Evolutionary conservation across 2,329 filamentous ascomycete species (phyloP).

Genomic region (Emergomyces orientalis): DNA sequence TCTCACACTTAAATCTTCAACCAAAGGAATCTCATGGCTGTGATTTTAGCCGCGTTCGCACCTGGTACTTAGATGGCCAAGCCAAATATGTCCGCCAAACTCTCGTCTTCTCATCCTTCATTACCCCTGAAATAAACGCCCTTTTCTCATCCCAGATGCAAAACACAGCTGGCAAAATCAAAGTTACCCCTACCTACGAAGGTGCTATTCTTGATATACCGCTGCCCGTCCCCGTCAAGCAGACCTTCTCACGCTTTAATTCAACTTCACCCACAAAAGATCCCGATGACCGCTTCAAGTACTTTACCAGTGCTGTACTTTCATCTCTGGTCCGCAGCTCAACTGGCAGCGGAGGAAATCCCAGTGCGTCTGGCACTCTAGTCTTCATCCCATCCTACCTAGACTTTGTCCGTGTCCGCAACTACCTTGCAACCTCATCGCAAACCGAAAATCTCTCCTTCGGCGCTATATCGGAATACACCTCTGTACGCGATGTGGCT

Average conservation of each 20-base stretch:
- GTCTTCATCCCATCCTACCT: slow-evolving; percentile 90
- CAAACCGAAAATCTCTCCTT: slow-evolving; percentile 55
- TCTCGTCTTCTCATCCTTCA: slow-evolving; percentile 68
- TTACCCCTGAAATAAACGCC: slow-evolving; percentile 79
- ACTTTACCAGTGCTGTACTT: slow-evolving; percentile 74
- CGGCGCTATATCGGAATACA: slow-evolving; percentile 83
- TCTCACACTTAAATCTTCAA: slow-evolving; percentile 82
- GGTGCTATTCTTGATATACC: slow-evolving; percentile 66
- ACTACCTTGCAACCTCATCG: slow-evolving; percentile 70
- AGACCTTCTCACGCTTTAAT: slow-evolving; percentile 85
- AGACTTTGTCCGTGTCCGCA: slow-evolving; percentile 87
- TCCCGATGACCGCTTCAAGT: slow-evolving; percentile 80
- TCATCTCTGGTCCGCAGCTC: slow-evolving; percentile 60
- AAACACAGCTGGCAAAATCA: slow-evolving; percentile 72
- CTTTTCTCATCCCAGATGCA: slow-evolving; percentile 66
- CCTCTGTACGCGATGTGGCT: slow-evolving; percentile 65
- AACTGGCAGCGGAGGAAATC: slow-evolving; percentile 30
- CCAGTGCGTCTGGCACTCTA: slow-evolving; percentile 60
- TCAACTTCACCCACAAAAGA: slow-evolving; percentile 60
- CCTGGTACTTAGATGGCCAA: slow-evolving; percentile 87
- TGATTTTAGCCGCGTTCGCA: slow-evolving; percentile 82
- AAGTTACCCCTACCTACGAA: slow-evolving; percentile 58
- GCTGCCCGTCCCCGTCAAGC: slow-evolving; percentile 55
- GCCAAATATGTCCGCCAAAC: slow-evolving; percentile 77
- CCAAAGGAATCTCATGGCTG: slow-evolving; percentile 84